Evolutionary conservation across 441 rosid genomes (phyloP), one percentile per base, ranked within the genome.

Genomic region (Eruca vesicaria): DNA sequence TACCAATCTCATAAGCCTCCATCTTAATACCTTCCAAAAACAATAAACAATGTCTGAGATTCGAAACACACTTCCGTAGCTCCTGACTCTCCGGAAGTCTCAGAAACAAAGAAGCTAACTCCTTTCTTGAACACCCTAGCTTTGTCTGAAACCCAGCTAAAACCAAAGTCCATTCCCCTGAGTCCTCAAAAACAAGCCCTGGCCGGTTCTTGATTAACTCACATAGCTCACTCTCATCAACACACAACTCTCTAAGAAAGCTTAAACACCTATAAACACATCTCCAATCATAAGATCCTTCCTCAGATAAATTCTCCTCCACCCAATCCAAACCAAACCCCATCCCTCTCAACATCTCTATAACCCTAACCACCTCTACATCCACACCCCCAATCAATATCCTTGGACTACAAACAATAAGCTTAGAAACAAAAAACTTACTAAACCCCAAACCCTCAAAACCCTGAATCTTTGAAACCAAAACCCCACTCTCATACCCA

Each of bases 1-100:
- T 83, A 36, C 78, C 79, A 7, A 92, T 86, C 72, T 84, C 92
- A 16, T 76, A 59, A 18, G 33, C 57, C 6, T 86, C 84, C 99
- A 94, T 92, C 59, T 86, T 84, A 32, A 92, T 86, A 45, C 90
- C 90, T 53, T 67, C 81, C 31, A 90, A 59, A 69, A 90, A 81
- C 72, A 71, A 57, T 73, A 84, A 79, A 66, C 94, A 86, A 57
- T 68, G 80, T 77, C 84, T 86, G 77, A 92, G 73, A 81, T 90
- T 94, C 6, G 72, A 79, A 50, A 87, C 74, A 75, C 87, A 92
- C 56, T 78, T 82, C 57, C 64, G 73, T 18, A 73, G 2, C 31
- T 85, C 69, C 35, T 67, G 69, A 38, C 73, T 73, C 62, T 78
- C 62, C 0, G 92, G 89, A 66, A 86, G 77, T 43, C 75, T 85